Percentiles rank a stretch among this genome's conserved stretches.
Conservation (phyloP, 78 protist genomes). For the Guillardia theta region DNA sequence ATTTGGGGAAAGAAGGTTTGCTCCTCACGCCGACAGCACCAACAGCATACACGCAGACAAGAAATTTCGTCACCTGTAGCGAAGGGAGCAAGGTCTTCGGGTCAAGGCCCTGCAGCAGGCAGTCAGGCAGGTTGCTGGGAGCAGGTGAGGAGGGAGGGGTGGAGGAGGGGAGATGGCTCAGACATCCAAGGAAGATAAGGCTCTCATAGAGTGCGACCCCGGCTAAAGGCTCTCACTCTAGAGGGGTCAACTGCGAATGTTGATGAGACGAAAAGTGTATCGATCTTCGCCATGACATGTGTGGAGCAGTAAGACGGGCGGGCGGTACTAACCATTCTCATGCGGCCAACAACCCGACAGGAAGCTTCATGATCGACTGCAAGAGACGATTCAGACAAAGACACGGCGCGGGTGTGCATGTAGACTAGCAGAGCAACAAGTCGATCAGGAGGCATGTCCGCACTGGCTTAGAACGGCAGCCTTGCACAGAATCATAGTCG, state of each 20-base stretch:
- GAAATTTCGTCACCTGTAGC: too few species aligned
- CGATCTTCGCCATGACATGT: neutral
- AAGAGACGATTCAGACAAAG: too few species aligned
- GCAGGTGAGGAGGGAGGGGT: too few species aligned
- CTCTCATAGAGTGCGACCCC: conserved; percentile 5
- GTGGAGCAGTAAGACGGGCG: too few species aligned
- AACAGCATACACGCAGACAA: neutral
- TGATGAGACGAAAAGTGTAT: conserved; percentile 2
- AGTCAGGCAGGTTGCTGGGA: too few species aligned
- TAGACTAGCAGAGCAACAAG: neutral
- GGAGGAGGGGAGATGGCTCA: neutral
- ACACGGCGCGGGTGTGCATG: neutral
- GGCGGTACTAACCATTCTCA: too few species aligned
- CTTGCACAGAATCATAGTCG: neutral
- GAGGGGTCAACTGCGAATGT: conserved; percentile 35
- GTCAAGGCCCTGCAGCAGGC: too few species aligned
- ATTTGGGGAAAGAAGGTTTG: conserved; percentile 34
- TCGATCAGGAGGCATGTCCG: conserved; percentile 34
- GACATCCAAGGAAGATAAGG: conserved; percentile 26
- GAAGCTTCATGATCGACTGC: too few species aligned
- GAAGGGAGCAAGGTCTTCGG: too few species aligned
- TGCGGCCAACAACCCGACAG: too few species aligned
- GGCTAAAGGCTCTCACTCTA: neutral
- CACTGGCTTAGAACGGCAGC: conserved; percentile 36
- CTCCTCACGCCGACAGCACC: conserved; percentile 6